Base-by-base conservation (phyloP, 306 rosid genomes). In the Prunus campanulata region DNA sequence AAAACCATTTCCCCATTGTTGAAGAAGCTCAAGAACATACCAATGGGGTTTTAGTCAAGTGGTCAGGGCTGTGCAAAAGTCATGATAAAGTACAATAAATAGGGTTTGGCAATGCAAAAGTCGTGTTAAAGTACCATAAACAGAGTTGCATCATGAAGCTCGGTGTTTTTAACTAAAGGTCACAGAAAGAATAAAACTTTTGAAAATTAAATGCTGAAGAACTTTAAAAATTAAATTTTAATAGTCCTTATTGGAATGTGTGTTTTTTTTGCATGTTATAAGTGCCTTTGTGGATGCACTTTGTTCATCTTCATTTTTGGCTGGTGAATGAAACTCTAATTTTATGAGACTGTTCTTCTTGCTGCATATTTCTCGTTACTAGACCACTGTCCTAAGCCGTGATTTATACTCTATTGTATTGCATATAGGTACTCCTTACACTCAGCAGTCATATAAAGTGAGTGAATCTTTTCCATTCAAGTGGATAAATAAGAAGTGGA, bases 401-500 rank as follows among this genome's bases (percentile, higher is more conserved):
- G 6, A 19, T 30, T 55, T 9, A 55, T 35, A 16, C 47, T 54
- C 15, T 1, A 52, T 71, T 52, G 72, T 60, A 71, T 80, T 64
- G 29, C 30, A 60, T 83, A 71, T 81, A 93, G 98, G 98, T 67
- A 93, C 97, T 68, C 88, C 96, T 20, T 93, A 88, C 81, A 91
- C 95, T 47, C 98, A 93, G 80, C 98, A 93, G 78, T 93, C 98
- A 3, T 93, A 93, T 84, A 93, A 93, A 82, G 97, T 93, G 72
- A 90, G 97, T 8, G 97, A 93, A 83, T 87, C 96, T 39, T 93
- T 93, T 84, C 97, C 97, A 54, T 90, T 82, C 85, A 93, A 93
- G 84, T 93, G 97, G 97, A 92, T 92, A 82, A 92, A 92, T 86
- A 92, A 92, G 87, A 92, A 92, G 82, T 92, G 97, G 97, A 92